Evolutionary conservation across 257 asterid species (phyloP).

Genomic region (Gentiana straminea): DNA sequence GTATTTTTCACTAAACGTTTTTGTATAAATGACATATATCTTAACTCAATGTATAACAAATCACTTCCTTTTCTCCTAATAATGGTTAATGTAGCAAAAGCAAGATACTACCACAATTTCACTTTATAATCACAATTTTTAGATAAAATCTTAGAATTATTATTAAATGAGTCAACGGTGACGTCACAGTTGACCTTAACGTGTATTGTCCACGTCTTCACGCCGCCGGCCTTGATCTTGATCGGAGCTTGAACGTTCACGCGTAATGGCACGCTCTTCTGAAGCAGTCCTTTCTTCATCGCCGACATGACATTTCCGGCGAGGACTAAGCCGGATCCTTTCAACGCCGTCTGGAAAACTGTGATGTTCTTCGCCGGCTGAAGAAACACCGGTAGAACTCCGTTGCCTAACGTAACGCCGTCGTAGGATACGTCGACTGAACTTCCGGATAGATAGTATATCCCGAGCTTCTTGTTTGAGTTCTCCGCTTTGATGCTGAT

Average conservation of each 20-base stretch:
- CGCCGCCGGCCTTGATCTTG: slow-evolving; percentile 55
- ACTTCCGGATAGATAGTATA: slow-evolving; percentile 37
- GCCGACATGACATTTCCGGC: slow-evolving; percentile 30
- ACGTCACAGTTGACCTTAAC: slow-evolving; percentile 60
- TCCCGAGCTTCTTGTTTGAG: slow-evolving; percentile 63
- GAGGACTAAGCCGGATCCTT: slow-evolving; percentile 38
- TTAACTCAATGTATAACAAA: too few species aligned
- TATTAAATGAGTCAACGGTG: slow-evolving; percentile 35
- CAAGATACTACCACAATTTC: slow-evolving; percentile 43
- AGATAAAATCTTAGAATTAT: slow-evolving; percentile 37
- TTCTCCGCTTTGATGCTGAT: slow-evolving; percentile 57
- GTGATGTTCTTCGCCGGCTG: slow-evolving; percentile 70
- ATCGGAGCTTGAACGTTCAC: slow-evolving; percentile 46
- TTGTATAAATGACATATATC: too few species aligned
- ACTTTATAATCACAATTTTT: slow-evolving; percentile 49
- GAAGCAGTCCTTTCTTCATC: slow-evolving; percentile 26
- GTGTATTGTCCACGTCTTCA: slow-evolving; percentile 58
- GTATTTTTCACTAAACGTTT: too few species aligned
- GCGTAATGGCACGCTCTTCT: slow-evolving; percentile 41
- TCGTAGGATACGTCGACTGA: slow-evolving; percentile 27
- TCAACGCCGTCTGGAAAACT: slow-evolving; percentile 28
- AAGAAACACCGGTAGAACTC: slow-evolving; percentile 50
- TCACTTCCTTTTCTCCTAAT: too few species aligned
- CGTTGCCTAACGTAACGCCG: slow-evolving; percentile 39
- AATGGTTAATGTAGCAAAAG: too few species aligned